Conservation (phyloP, 1,284 basidiomycete genomes). For the Blastosporella zonata region DNA sequence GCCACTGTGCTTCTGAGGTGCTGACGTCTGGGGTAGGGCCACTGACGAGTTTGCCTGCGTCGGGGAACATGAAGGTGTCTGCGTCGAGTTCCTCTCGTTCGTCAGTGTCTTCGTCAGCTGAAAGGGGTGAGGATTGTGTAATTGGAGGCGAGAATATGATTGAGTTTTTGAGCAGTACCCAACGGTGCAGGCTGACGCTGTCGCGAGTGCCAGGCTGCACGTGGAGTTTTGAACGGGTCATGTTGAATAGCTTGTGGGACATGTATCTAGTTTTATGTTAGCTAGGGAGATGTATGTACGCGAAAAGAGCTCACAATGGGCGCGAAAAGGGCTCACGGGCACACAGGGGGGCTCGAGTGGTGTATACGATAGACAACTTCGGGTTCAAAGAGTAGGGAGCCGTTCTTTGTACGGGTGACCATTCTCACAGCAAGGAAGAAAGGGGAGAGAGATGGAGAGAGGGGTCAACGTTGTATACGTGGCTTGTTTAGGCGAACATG, state of each 20-base stretch:
- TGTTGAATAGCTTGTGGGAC: slow-evolving; percentile 50
- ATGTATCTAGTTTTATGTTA: not conserved
- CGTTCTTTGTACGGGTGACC: slow-evolving; percentile 79
- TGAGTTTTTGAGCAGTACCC: slow-evolving; percentile 83
- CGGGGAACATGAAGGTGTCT: slow-evolving; percentile 75
- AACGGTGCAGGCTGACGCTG: slow-evolving; percentile 74
- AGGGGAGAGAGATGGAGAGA: slow-evolving; percentile 19
- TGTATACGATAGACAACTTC: slow-evolving; percentile 84
- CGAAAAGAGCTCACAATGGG: not conserved
- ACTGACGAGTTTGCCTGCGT: slow-evolving; percentile 56
- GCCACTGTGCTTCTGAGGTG: slow-evolving; percentile 70
- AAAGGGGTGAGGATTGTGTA: slow-evolving; percentile 31
- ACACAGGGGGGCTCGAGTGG: no score
- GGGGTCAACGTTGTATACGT: slow-evolving; percentile 17
- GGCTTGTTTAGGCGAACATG: no score
- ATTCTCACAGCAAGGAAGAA: slow-evolving; percentile 51
- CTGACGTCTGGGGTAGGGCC: slow-evolving; percentile 34
- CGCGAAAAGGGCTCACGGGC: no score
- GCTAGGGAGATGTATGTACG: not conserved
- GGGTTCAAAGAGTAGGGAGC: slow-evolving; percentile 80
- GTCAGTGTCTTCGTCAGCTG: slow-evolving; percentile 39
- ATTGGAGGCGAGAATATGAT: slow-evolving; percentile 52
- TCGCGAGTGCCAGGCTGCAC: slow-evolving; percentile 58
- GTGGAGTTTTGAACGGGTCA: slow-evolving; percentile 75
- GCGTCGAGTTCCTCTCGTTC: slow-evolving; percentile 43